These are phyloP conservation scores for Parafenestella ontariensis DNA, from an alignment of 2,329 filamentous ascomycete genomes.

Conservation along the genomic window DNA sequence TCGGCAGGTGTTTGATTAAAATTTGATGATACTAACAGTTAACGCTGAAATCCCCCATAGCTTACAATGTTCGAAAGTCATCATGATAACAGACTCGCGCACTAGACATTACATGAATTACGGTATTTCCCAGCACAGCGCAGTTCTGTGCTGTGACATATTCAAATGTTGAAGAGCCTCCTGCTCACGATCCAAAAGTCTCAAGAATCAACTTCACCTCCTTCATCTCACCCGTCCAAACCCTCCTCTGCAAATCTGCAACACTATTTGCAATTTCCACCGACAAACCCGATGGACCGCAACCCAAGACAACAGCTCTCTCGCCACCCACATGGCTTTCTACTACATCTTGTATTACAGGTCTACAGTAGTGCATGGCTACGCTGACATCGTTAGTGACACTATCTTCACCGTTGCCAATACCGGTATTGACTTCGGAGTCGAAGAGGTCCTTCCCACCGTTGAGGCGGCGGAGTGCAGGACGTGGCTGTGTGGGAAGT, in stretches of 20 bases:
- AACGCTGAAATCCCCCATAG: too few relatives aligned
- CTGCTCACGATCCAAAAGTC: constrained; percentile 15
- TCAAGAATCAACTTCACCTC: constrained; percentile 13
- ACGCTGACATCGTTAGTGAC: background rate
- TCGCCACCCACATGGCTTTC: constrained; percentile 6
- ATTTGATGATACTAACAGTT: too few relatives aligned
- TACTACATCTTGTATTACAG: constrained; percentile 8
- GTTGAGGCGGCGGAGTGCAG: background rate
- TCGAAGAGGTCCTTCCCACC: background rate
- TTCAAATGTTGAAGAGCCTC: background rate
- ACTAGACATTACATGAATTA: too few relatives aligned
- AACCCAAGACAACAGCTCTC: constrained; percentile 8
- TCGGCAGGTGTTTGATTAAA: too few relatives aligned
- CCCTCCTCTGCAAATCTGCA: constrained; percentile 22
- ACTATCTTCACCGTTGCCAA: background rate
- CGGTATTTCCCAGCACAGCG: too few relatives aligned
- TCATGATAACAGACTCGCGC: too few relatives aligned
- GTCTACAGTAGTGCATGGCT: constrained; percentile 9
- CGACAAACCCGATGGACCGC: constrained; percentile 8
- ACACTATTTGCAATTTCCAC: constrained; percentile 22
- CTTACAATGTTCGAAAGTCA: too few relatives aligned
- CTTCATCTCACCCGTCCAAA: constrained; percentile 23
- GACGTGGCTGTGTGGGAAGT: background rate
- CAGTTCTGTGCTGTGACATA: too few relatives aligned
- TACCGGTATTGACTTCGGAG: background rate